These are phyloP conservation scores for Poronia punctata DNA, from an alignment of 495 filamentous ascomycete species.

Conservation along the genomic window DNA sequence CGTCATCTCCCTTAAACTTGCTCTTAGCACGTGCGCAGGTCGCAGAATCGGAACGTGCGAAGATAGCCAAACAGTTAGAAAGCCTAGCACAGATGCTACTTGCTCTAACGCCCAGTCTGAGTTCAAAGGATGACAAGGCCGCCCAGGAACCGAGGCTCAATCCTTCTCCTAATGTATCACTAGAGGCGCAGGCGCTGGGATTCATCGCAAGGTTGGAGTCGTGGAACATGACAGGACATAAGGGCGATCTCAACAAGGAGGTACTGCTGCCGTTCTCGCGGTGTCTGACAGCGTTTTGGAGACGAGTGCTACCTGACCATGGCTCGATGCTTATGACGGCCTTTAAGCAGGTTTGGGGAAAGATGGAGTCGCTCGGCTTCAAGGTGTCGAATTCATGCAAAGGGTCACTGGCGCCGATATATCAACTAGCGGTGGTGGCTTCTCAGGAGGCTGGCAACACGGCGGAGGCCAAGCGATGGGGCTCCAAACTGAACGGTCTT, in stretches of 20 bases:
- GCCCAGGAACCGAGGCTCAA: slow-evolving; percentile 42
- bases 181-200: slow-evolving; percentile 61
- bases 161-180: slow-evolving; percentile 50
- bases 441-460: slow-evolving; percentile 39
- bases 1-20: slow-evolving; percentile 60
- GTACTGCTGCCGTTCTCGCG: slow-evolving; percentile 60
- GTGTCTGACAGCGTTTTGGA: slow-evolving; percentile 55
- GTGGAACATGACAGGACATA: slow-evolving; percentile 67
- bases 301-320: slow-evolving; percentile 39
- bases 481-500: slow-evolving; percentile 29
- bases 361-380: slow-evolving; percentile 20
- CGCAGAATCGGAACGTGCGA: slow-evolving; percentile 41
- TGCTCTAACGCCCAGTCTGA: slow-evolving; percentile 52
- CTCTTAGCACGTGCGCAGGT: slow-evolving; percentile 47
- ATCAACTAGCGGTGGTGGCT: slow-evolving; percentile 31
- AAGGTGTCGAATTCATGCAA: slow-evolving; percentile 20
- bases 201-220: slow-evolving; percentile 59
- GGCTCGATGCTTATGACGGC: slow-evolving; percentile 17
- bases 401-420: slow-evolving; percentile 29
- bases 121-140: slow-evolving; percentile 43
- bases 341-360: slow-evolving; percentile 21
- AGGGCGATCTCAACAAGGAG: slow-evolving; percentile 60
- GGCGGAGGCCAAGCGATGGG: slow-evolving; percentile 44
- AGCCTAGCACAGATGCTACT: slow-evolving; percentile 59
- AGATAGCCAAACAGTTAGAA: slow-evolving; percentile 64